These are phyloP conservation scores for Globisporangium paroecandrum DNA, from an alignment of 352 stramenopile genomes.

Conservation along the genomic window DNA sequence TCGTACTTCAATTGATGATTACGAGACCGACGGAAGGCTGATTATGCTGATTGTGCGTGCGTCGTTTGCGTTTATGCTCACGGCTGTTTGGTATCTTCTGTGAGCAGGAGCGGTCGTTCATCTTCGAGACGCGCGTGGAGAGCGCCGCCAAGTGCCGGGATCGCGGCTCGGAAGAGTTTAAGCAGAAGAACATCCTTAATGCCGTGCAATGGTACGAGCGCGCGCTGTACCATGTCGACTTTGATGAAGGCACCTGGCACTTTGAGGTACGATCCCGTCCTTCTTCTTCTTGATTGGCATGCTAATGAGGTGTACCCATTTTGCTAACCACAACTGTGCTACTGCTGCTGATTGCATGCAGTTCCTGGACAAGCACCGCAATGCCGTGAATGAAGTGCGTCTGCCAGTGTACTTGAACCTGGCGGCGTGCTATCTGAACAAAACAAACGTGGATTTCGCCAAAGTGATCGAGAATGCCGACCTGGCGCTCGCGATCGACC, in stretches of 20 bases:
- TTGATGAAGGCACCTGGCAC: conserved; percentile 82
- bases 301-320: not conserved
- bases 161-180: conserved; percentile 58
- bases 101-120: conserved; percentile 70
- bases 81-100: not conserved
- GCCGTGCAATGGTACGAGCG: conserved; percentile 76
- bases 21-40: not conserved
- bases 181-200: conserved; percentile 35
- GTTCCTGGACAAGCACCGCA: conserved; percentile 72
- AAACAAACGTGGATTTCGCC: conserved; percentile 26
- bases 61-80: not conserved
- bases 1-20: conserved; percentile 4
- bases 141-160: conserved; percentile 60
- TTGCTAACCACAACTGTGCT: not conserved
- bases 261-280: conserved; percentile 44
- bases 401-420: conserved; percentile 81
- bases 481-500: conserved; percentile 67
- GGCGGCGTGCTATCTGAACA: conserved; percentile 62
- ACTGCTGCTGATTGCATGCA: conserved; percentile 13
- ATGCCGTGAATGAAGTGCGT: conserved; percentile 66
- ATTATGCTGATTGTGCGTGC: not conserved
- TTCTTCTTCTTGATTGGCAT: not conserved
- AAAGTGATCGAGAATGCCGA: conserved; percentile 72
- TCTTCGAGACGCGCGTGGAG: conserved; percentile 82
- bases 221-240: conserved; percentile 76